Evolutionary conservation across 2,329 filamentous ascomycete genomes (phyloP).

Genomic region (Colletotrichum shisoi): DNA sequence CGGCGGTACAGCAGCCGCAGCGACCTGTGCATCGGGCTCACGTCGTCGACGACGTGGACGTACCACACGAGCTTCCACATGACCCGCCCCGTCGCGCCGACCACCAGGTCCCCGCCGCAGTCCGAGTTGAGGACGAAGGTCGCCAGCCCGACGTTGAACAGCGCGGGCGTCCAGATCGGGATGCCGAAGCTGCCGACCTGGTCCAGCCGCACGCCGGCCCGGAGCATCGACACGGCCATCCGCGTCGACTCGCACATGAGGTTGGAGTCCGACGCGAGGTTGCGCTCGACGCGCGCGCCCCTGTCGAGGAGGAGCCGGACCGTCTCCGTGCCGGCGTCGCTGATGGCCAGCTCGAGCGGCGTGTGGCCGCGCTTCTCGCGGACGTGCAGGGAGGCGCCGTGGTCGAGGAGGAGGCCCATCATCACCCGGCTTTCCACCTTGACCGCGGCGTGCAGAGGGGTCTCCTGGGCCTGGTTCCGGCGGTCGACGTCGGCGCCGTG

Average conservation of each 20-base stretch:
- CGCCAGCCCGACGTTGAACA: neutral
- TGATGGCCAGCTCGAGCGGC: slow-evolving; percentile 6
- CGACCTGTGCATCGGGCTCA: too few species aligned
- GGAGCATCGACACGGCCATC: neutral
- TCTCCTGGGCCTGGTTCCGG: neutral
- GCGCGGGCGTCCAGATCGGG: slow-evolving; percentile 4
- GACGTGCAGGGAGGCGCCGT: neutral
- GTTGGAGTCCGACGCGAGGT: neutral
- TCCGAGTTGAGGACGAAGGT: slow-evolving; percentile 24
- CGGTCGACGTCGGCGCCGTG: neutral
- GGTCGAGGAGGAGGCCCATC: neutral
- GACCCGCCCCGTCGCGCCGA: neutral
- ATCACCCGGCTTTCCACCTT: neutral
- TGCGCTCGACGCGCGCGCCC: neutral
- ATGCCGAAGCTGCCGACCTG: neutral
- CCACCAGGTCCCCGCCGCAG: neutral
- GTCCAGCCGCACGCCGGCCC: neutral
- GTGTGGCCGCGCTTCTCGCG: neutral
- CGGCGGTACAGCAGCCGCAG: slow-evolving; percentile 13
- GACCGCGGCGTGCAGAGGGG: neutral
- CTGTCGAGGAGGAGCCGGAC: slow-evolving; percentile 4
- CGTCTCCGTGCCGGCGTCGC: neutral
- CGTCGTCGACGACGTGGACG: neutral
- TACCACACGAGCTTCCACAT: neutral
- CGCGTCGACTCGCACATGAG: neutral